Evolutionary conservation across 352 stramenopile genomes (phyloP).

Genomic region (Phytophthora melonis): DNA sequence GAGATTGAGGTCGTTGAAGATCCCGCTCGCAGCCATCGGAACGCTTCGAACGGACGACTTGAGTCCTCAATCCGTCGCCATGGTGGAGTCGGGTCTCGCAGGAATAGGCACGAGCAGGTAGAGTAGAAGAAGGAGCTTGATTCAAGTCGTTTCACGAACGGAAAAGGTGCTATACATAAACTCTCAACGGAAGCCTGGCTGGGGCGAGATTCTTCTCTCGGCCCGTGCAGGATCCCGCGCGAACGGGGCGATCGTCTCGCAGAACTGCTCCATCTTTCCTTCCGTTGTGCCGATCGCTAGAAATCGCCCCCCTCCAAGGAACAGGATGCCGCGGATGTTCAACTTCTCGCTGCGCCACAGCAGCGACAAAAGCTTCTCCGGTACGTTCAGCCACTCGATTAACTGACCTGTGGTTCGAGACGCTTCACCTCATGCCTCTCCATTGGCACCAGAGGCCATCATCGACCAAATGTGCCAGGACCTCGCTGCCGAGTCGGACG

Average conservation of each 20-base stretch:
- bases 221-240: slow-evolving; percentile 27
- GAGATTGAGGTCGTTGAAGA: slow-evolving; percentile 82
- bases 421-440: not conserved
- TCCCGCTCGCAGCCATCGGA: slow-evolving; percentile 54
- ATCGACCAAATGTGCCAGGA: slow-evolving; percentile 56
- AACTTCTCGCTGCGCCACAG: slow-evolving; percentile 45
- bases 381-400: slow-evolving; percentile 19
- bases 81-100: not conserved
- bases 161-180: slow-evolving; percentile 38
- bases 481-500: slow-evolving; percentile 47
- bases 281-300: slow-evolving; percentile 15
- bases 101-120: not conserved
- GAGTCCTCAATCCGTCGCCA: slow-evolving; percentile 11
- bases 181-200: slow-evolving; percentile 24
- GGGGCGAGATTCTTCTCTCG: slow-evolving; percentile 30
- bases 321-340: slow-evolving; percentile 35
- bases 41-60: not conserved
- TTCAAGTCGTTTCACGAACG: slow-evolving; percentile 23
- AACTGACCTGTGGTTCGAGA: not conserved
- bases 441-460: slow-evolving; percentile 33
- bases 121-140: too few relatives aligned
- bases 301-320: not conserved
- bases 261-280: slow-evolving; percentile 8
- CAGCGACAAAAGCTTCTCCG: slow-evolving; percentile 52
- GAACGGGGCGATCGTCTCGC: slow-evolving; percentile 1